These are phyloP conservation scores for Saturnispora besseyi DNA, from an alignment of 805 yeast genomes.

Conservation along the genomic window DNA sequence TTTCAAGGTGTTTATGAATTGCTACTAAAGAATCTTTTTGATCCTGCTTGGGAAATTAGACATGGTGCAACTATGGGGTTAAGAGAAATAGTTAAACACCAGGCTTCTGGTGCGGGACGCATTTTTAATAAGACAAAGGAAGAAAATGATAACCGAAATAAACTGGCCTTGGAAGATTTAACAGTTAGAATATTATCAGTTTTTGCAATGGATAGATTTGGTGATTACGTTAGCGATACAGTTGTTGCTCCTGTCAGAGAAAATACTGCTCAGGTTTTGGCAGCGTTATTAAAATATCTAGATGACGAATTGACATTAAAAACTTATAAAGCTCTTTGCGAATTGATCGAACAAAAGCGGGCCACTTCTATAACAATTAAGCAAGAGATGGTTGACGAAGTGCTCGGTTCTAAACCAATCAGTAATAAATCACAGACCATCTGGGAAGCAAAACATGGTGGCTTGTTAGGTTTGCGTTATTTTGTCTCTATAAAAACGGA, in stretches of 20 bases:
- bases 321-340: conserved; percentile 57
- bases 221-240: conserved; percentile 94
- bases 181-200: conserved; percentile 77
- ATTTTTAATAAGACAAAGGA: conserved; percentile 48
- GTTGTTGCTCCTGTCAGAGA: conserved; percentile 98
- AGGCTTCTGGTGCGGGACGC: conserved; percentile 82
- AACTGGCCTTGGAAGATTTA: conserved; percentile 72
- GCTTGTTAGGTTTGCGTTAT: conserved; percentile 86
- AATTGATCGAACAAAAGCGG: conserved; percentile 53
- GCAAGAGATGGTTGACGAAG: conserved; percentile 13
- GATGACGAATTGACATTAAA: conserved; percentile 47
- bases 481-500: conserved; percentile 85
- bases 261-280: conserved; percentile 90
- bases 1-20: conserved; percentile 89
- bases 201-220: conserved; percentile 89
- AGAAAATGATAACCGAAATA: conserved; percentile 61
- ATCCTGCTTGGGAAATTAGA: conserved; percentile 86
- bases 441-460: conserved; percentile 99
- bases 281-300: conserved; percentile 76
- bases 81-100: conserved; percentile 68
- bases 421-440: conserved; percentile 37
- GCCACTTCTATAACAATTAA: conserved; percentile 19
- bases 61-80: conserved; percentile 94
- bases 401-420: neutral
- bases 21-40: conserved; percentile 66